phyloP scores from a whole-genome alignment of 2,329 filamentous ascomycete species.

The Diaporthe caulivora region DNA sequence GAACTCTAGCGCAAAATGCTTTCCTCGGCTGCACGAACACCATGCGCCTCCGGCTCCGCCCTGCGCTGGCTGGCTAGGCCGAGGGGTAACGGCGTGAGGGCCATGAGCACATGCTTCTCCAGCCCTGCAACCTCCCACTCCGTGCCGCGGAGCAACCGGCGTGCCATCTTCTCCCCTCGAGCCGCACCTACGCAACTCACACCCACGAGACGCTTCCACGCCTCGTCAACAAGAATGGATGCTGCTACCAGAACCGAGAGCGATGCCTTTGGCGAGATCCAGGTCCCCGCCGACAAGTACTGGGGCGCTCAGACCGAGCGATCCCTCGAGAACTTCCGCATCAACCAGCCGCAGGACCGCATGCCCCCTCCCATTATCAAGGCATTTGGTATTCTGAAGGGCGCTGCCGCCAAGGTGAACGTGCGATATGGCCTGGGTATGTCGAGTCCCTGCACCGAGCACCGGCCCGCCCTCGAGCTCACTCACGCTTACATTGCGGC shows the following conservation, averaged over 20 bases:
- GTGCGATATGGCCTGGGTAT: conserved; percentile 91
- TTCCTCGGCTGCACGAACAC: conserved; percentile 35
- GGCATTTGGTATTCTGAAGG: conserved; percentile 97
- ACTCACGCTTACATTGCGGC: conserved; percentile 24
- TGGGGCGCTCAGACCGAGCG: conserved; percentile 99
- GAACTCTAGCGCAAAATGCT: conserved; percentile 33
- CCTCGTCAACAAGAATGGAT: conserved; percentile 61
- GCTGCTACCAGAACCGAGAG: conserved; percentile 83
- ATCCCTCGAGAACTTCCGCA: conserved; percentile 96
- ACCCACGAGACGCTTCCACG: conserved; percentile 56
- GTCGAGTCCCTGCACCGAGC: conserved; percentile 40
- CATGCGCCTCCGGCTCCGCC: conserved; percentile 34
- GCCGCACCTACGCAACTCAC: conserved; percentile 24
- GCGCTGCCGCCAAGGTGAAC: conserved; percentile 94
- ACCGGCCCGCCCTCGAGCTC: conserved; percentile 10
- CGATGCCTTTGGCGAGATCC: conserved; percentile 97
- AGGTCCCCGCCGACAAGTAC: conserved; percentile 93
- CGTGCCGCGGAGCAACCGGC: conserved; percentile 4
- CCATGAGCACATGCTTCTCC: conserved; percentile 38
- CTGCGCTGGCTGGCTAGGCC: conserved; percentile 36
- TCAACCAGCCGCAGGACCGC: conserved; percentile 99
- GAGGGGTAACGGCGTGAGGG: conserved; percentile 37
- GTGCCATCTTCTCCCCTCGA: conserved; percentile 3
- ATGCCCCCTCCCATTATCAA: conserved; percentile 94
- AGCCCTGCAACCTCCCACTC: conserved; percentile 23